Evolutionary conservation across 768 basidiomycete genomes (phyloP).

Genomic region (Gloeopeniophorella convolvens): DNA sequence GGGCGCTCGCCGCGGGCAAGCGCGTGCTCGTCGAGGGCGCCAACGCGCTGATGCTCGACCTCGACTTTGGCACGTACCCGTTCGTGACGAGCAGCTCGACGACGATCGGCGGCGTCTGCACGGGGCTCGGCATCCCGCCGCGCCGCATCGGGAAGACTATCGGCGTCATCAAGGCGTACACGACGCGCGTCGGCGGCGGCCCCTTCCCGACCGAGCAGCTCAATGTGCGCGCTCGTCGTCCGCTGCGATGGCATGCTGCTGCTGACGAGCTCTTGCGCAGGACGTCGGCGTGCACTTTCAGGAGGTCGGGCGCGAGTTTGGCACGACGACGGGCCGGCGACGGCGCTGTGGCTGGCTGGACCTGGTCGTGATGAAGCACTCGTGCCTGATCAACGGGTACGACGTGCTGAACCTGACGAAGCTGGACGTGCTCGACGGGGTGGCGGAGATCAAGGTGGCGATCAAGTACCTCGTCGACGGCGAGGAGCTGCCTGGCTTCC

Average conservation of each 20-base stretch:
- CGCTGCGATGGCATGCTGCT: neutral
- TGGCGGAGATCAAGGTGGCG: constrained; percentile 84
- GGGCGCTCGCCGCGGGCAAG: constrained; percentile 69
- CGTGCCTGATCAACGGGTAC: constrained; percentile 92
- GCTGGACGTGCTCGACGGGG: constrained; percentile 82
- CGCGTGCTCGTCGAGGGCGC: constrained; percentile 92
- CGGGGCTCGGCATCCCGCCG: constrained; percentile 95
- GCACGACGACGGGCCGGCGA: constrained; percentile 86
- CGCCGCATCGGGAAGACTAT: constrained; percentile 78
- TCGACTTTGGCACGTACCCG: constrained; percentile 98
- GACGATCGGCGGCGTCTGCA: constrained; percentile 91
- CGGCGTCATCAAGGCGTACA: constrained; percentile 97
- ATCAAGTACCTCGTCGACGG: constrained; percentile 75
- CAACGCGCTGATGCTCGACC: constrained; percentile 96
- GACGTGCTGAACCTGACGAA: constrained; percentile 92
- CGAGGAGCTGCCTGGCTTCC: constrained; percentile 76
- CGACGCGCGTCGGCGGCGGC: constrained; percentile 96
- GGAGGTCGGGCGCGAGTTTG: constrained; percentile 89
- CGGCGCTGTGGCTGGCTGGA: constrained; percentile 98
- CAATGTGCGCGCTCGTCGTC: constrained; percentile 46
- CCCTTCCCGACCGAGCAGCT: constrained; percentile 97
- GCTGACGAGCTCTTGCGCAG: constrained; percentile 33
- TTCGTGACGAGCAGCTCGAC: constrained; percentile 96
- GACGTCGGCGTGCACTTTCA: constrained; percentile 81
- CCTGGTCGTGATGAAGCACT: constrained; percentile 90